Percentiles rank a stretch among this genome's conserved stretches.
phyloP scores from a whole-genome alignment of 345 rosid species.

The Citrus trifoliata region DNA sequence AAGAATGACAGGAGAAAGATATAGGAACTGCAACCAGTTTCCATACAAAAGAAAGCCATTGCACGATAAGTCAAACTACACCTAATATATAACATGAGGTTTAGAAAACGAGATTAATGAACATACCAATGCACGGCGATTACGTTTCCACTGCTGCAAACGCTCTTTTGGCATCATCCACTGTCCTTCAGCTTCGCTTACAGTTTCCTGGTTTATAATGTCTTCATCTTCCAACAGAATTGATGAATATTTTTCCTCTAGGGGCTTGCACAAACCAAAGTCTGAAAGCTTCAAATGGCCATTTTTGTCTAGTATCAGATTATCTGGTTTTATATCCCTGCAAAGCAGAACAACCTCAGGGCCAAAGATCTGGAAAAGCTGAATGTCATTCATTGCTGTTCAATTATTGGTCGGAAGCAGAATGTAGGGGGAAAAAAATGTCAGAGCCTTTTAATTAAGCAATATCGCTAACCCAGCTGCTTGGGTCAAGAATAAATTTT shows the following conservation, averaged over 20 bases:
- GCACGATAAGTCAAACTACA: not conserved
- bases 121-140: constrained; percentile 88
- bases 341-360: constrained; percentile 26
- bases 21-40: not conserved
- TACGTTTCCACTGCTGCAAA: constrained; percentile 83
- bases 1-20: not conserved
- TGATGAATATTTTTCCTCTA: constrained; percentile 85
- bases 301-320: constrained; percentile 85
- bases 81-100: not conserved
- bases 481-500: not conserved
- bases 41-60: not conserved
- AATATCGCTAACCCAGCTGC: not conserved
- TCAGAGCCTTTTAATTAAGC: not conserved
- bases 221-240: constrained; percentile 74
- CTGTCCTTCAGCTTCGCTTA: constrained; percentile 39
- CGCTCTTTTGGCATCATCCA: constrained; percentile 89
- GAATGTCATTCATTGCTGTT: not conserved
- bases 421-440: not conserved
- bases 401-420: not conserved
- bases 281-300: constrained; percentile 99
- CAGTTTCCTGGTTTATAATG: constrained; percentile 49
- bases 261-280: constrained; percentile 97
- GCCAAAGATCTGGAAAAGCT: constrained; percentile 10
- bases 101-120: constrained; percentile 14
- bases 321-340: constrained; percentile 98